These are phyloP conservation scores for Cystobasidium pallidum DNA, from an alignment of 1,284 basidiomycete species.

Conservation along the genomic window DNA sequence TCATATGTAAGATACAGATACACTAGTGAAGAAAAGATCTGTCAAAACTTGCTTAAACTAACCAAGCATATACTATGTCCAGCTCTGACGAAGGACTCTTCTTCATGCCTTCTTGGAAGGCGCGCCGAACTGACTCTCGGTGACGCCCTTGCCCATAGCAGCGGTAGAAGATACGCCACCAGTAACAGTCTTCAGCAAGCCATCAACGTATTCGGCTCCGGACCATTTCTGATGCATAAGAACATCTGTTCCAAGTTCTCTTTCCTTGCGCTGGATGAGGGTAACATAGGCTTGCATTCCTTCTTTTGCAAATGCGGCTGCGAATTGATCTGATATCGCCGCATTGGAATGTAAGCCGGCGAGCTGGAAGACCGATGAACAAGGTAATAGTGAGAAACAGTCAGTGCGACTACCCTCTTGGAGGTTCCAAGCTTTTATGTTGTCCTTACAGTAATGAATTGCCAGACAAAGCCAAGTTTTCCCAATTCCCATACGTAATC, in stretches of 20 bases:
- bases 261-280: conserved; percentile 61
- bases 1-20: too few relatives aligned
- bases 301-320: conserved; percentile 80
- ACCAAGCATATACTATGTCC: too few relatives aligned
- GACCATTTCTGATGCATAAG: conserved; percentile 60
- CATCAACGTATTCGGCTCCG: conserved; percentile 49
- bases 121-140: conserved; percentile 28
- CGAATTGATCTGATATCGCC: conserved; percentile 94
- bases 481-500: conserved; percentile 90
- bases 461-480: conserved; percentile 93
- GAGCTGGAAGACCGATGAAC: conserved; percentile 64
- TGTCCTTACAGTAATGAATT: conserved; percentile 96
- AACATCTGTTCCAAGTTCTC: conserved; percentile 60
- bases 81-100: too few relatives aligned
- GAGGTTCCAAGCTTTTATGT: too few relatives aligned
- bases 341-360: conserved; percentile 96
- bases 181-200: conserved; percentile 62
- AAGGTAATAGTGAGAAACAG: too few relatives aligned
- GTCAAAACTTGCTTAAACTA: too few relatives aligned
- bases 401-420: too few relatives aligned
- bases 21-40: too few relatives aligned
- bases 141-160: conserved; percentile 63
- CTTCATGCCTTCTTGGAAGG: conserved; percentile 18
- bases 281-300: conserved; percentile 68
- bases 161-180: conserved; percentile 82